Evolutionary conservation across 345 rosid species (phyloP), one percentile per base, ranked within the genome.

Genomic region (Eucalyptus erythrocorys): DNA sequence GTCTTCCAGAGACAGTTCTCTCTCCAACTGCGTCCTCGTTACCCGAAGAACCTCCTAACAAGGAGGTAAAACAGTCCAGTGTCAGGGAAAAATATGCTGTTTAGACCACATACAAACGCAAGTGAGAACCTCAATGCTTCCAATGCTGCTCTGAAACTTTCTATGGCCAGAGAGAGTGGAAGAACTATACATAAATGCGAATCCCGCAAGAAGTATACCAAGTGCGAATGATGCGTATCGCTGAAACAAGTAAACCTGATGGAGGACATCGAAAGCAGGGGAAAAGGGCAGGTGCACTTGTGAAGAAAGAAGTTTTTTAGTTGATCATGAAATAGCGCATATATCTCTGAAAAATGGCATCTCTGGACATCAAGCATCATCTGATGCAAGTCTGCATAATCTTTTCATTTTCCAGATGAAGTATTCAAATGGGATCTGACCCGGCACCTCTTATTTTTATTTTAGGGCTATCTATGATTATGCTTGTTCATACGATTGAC

Each of bases 1-100:
- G 92, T 97, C 99, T 86, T 96, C 98, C 92, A 97, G 91, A 42
- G 95, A 92, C 87, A 97, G 92, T 90, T 96, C 99, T 92, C 99
- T 93, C 89, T 98, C 97, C 92, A 98, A 87, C 90, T 98, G 99
- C 49, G 90, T 92, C 89, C 98, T 93, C 37, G 99, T 97, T 40
- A 94, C 96, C 45, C 93, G 95, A 87, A 97, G 87, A 87, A 98
- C 99, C 91, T 97, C 98, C 99, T 98, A 95, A 90, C 91, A 40
- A 76, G 82, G 82, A 22, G 27, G 82, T 40, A 76, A 76, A 21
- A 76, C 27, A 76, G 82, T 76, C 16, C 24, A 76, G 30, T 76
- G 82, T 76, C 82, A 76, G 47, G 10, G 15, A 24, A 76, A 76
- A 24, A 76, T 21, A 11, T 76, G 82, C 24, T 1, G 82, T 76